These are phyloP conservation scores for Globisporangium solare DNA, from an alignment of 352 stramenopile genomes.

Conservation along the genomic window DNA sequence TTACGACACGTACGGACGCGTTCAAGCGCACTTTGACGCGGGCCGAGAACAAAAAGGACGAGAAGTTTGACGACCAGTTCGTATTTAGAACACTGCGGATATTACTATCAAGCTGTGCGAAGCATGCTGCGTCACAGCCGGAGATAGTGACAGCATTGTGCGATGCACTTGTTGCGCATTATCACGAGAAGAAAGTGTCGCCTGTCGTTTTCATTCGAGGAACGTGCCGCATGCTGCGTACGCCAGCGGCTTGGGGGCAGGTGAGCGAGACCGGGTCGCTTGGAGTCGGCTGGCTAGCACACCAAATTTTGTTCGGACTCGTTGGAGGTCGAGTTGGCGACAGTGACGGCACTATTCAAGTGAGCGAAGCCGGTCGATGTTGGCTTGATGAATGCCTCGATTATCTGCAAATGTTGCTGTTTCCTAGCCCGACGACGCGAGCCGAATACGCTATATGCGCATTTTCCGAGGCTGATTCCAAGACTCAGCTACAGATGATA, in stretches of 20 bases:
- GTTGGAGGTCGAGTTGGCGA: not conserved
- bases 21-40: slow-evolving; percentile 27
- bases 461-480: not conserved
- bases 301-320: not conserved
- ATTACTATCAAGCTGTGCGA: slow-evolving; percentile 13
- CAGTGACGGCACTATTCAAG: not conserved
- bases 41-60: slow-evolving; percentile 14
- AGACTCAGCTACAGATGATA: not conserved
- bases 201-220: not conserved
- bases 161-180: not conserved
- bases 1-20: not conserved
- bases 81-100: slow-evolving; percentile 27
- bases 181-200: slow-evolving; percentile 1
- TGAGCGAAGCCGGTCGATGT: not conserved
- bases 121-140: not conserved
- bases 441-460: not conserved
- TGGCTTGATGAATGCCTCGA: not conserved
- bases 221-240: not conserved
- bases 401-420: not conserved
- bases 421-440: too few species aligned
- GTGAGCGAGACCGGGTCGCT: not conserved
- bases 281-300: not conserved
- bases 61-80: slow-evolving; percentile 25
- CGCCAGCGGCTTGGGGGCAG: not conserved
- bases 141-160: not conserved